Evolutionary conservation across 495 filamentous ascomycete genomes (phyloP), one percentile per base, ranked within the genome.

Genomic region (Trichoderma gamsii): DNA sequence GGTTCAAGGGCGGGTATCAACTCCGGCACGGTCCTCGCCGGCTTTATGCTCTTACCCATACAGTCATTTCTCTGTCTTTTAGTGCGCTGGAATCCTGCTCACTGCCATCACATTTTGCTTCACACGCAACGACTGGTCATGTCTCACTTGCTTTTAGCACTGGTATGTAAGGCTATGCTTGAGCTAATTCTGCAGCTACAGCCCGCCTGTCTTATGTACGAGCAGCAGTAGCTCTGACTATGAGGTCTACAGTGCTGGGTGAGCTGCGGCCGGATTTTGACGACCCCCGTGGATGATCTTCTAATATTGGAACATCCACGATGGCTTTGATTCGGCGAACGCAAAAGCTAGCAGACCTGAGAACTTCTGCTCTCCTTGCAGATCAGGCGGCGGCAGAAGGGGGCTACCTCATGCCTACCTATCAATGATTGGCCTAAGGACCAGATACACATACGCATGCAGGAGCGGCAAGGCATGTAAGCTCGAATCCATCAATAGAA

Each of bases 161-260:
- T 61, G 23, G 15, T 32, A 29, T 12, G 56, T 61, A 61, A 25
- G 56, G 49, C 21, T 69, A 73, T 72, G 65, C 29, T 41, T 3
- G 29, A 38, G 29, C 25, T 66, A 59, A 51, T 32, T 29, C 63
- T 68, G 29, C 43, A 56, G 27, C 27, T 71, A 52, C 21, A 21
- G 49, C 49, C 6, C n/a, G 49, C 49, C 7, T 52, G 49, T n/a
- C 2, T 52, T 5, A 23, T 52, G 49, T 21, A n/a, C 3, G 9
- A n/a, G 3, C 49, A 52, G 18, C 35, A 38, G 35, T 38, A 38
- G 35, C 5, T 21, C 21, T 52, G 49, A n/a, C n/a, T 23, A 21
- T 52, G 49, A 25, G 4, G 18, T 23, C 5, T 38, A 7, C 18
- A 52, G 16, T 23, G 49, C n/a, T 52, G 49, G 49, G 49, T n/a